Base-by-base conservation (phyloP, 225 moss, liverwort and hornwort species). In the Anthoceros angustus region DNA sequence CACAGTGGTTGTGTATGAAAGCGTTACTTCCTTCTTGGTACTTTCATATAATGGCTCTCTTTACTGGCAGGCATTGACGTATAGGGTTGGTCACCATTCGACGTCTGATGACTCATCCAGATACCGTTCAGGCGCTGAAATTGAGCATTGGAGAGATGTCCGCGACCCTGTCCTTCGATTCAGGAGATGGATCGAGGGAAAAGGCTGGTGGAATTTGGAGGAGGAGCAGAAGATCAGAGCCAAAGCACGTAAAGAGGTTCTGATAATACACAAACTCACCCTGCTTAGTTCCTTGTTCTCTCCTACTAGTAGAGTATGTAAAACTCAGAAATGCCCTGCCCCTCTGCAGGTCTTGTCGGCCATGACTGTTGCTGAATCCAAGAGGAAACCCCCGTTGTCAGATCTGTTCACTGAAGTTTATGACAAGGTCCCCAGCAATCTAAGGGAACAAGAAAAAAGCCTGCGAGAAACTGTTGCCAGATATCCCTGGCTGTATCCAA, bases 31-130 rank as follows among this genome's bases (percentile, higher is more conserved):
- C 16, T 39, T 25, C 2, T 18, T 38, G 40, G 5, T 63, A 26
- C 6, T 63, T 3, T 16, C 42, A 23, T 11, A 18, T 43, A 2
- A 8, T 63, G 25, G 21, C 43, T 64, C 18, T 24, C 40, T 26
- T 5, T 70, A 40, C 25, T 38, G 72, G 46, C 78, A 99, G 98
- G 92, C 92, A 9, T 69, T 99, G 66, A 92, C 84, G 1, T 99
- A 99, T 62, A 79, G 98, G 38, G 78, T 86, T 0, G 98, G 98
- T 21, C 98, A 99, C 67, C 98, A 99, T 75, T 99, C 98, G 15
- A 99, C 98, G 16, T 99, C 98, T 12, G 98, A 99, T 75, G 98
- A 99, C 74, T 99, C 98, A 1, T 87, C 87, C 42, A 99, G 92
- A 74, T 99, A 99, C 77, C 82, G 98, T 50, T 77, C 75, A 64